A percentile compares a stretch with the other conserved stretches of the same genome.
Evolutionary conservation across 2,329 filamentous ascomycete species (phyloP).

Genomic region (Graphiopsis chlorocephala): DNA sequence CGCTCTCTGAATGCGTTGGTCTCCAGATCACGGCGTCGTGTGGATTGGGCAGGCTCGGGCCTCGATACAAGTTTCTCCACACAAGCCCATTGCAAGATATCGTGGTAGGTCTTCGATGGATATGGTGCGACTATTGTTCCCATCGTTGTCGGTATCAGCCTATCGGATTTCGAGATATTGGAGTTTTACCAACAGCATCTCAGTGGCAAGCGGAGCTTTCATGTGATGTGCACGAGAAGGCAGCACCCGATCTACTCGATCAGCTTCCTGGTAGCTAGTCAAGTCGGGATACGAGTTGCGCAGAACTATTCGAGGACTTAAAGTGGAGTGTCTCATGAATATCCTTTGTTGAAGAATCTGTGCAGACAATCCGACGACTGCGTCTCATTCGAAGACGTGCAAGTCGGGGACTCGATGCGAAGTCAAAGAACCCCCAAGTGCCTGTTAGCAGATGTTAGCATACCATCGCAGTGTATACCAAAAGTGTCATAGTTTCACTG

Average conservation of each 20-base stretch:
- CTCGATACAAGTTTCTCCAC: no score
- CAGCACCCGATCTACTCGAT: background rate
- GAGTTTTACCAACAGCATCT: background rate
- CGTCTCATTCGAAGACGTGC: background rate
- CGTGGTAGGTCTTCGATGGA: background rate
- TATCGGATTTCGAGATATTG: background rate
- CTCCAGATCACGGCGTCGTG: no score
- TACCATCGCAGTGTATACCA: background rate
- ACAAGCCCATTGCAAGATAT: no score
- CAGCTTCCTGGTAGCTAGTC: background rate
- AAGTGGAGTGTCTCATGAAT: background rate
- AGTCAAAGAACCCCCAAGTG: background rate
- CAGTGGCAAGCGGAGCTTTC: background rate
- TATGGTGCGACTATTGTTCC: background rate
- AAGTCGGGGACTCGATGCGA: background rate
- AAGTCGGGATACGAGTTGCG: no score
- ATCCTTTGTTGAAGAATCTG: background rate
- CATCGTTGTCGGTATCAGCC: background rate
- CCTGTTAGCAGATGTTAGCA: background rate
- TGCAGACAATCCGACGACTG: no score
- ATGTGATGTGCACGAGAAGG: background rate
- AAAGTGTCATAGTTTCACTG: background rate
- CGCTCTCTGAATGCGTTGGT: no score
- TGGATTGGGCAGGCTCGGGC: no score
- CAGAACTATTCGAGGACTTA: no score